Base-by-base conservation (phyloP, 768 basidiomycete genomes). In the Phlebiopsis gigantea region DNA sequence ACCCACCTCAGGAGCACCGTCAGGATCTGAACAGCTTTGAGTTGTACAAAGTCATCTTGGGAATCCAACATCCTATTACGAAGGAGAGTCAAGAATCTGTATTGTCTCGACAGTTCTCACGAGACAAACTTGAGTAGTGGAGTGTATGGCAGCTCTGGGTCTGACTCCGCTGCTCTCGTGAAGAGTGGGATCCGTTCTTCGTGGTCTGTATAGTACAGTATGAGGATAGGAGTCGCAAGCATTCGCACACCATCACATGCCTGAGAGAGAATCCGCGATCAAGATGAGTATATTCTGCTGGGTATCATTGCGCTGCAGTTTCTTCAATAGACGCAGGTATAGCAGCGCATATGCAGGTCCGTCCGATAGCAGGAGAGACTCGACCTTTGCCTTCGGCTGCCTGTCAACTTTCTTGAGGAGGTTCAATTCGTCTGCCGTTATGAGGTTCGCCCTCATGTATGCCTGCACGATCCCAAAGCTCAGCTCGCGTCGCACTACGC, bases 31-130 rank as follows among this genome's bases (percentile, higher is more conserved):
- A 88, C 80, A 10, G 88, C 79, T 67, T 95, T 97, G 56, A 98
- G 78, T 65, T 95, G 92, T n/a, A 92, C 86, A 62, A 97, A 98
- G 68, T 98, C 95, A 68, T 98, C 97, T 62, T 86, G 87, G 12
- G 87, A 82, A 39, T 90, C 25, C 24, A 50, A 22, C 10, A 46
- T 34, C 52, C 45, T 34, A 15, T 25, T 49, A 34, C 21, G 22
- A 5, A 8, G 17, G 5, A 22, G 22, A 30, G 7, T 12, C 21
- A n/a, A 7, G 5, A 26, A 28, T 39, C 25, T 10, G 14, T 45
- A 29, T 9, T 14, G 6, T 8, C 19, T 25, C 28, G 19, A 44
- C 34, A 39, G 34, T 39, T 34, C 31, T n/a, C 31, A 48, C 14
- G n/a, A 12, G n/a, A 45, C 73, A 39, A 46, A 90, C 93, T 85